phyloP scores from a whole-genome alignment of 257 asterid species.

The Solanum okadae region DNA sequence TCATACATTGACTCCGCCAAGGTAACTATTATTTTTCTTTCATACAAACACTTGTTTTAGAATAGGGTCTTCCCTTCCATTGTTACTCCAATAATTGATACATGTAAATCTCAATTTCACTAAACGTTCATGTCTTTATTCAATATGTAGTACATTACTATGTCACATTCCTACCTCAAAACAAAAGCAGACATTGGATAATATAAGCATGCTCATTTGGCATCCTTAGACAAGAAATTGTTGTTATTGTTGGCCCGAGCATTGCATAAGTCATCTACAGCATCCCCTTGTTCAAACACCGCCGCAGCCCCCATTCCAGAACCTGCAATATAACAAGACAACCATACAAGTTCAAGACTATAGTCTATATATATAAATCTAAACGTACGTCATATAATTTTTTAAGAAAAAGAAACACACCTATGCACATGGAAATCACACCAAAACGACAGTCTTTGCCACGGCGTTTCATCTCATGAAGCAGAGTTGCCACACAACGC shows the following conservation, averaged over 20 bases:
- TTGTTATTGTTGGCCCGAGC: slow-evolving; percentile 15
- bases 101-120: neutral
- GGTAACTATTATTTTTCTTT: neutral
- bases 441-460: slow-evolving; percentile 86
- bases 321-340: slow-evolving; percentile 35
- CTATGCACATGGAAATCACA: slow-evolving; percentile 95
- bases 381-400: no score
- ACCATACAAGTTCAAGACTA: neutral
- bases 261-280: slow-evolving; percentile 44
- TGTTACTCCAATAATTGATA: neutral
- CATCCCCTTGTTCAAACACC: slow-evolving; percentile 81
- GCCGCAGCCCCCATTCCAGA: slow-evolving; percentile 98
- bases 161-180: neutral
- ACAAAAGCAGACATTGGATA: neutral
- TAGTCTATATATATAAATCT: neutral
- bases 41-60: neutral
- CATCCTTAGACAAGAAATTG: slow-evolving; percentile 33
- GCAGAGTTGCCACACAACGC: slow-evolving; percentile 77
- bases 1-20: no score
- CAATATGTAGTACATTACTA: neutral
- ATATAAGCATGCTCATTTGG: slow-evolving; percentile 4
- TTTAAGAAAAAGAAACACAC: slow-evolving; percentile 12
- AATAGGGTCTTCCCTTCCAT: neutral
- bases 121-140: neutral
- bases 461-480: slow-evolving; percentile 88